Conservation (phyloP, 495 filamentous ascomycete genomes). For the Aspergillus haitiensis region DNA sequence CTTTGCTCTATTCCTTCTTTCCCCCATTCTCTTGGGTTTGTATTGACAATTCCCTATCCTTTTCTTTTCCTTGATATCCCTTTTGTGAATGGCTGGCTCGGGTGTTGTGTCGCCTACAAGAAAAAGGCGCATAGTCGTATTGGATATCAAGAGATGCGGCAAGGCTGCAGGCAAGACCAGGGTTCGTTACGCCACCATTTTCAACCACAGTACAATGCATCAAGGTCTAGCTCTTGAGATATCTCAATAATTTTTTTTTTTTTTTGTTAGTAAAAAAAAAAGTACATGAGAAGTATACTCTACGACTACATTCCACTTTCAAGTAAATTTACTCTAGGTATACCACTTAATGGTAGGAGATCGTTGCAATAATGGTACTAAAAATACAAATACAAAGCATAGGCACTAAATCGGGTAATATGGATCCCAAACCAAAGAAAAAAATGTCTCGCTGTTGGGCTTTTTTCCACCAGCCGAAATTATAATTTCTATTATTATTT, state of each 20-base stretch:
- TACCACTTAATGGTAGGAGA: too few relatives aligned
- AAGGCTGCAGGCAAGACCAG: slow-evolving; percentile 24
- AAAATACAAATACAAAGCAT: too few relatives aligned
- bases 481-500: too few relatives aligned
- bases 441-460: background rate
- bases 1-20: background rate
- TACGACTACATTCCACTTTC: too few relatives aligned
- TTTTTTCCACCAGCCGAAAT: background rate
- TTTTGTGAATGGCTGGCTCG: background rate
- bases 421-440: background rate
- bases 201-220: background rate
- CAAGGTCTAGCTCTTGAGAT: too few relatives aligned
- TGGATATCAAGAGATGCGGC: slow-evolving; percentile 12
- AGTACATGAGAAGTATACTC: too few relatives aligned
- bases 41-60: too few relatives aligned
- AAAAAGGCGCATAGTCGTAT: slow-evolving; percentile 19
- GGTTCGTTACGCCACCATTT: slow-evolving; percentile 23
- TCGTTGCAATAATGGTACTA: too few relatives aligned
- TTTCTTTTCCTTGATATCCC: background rate
- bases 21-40: background rate
- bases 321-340: too few relatives aligned
- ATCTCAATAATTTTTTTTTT: too few relatives aligned
- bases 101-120: slow-evolving; percentile 8
- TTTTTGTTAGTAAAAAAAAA: too few relatives aligned
- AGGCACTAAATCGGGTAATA: background rate